Conservation (phyloP, 2,329 filamentous ascomycete species). For the Xylariaceae sp. region DNA sequence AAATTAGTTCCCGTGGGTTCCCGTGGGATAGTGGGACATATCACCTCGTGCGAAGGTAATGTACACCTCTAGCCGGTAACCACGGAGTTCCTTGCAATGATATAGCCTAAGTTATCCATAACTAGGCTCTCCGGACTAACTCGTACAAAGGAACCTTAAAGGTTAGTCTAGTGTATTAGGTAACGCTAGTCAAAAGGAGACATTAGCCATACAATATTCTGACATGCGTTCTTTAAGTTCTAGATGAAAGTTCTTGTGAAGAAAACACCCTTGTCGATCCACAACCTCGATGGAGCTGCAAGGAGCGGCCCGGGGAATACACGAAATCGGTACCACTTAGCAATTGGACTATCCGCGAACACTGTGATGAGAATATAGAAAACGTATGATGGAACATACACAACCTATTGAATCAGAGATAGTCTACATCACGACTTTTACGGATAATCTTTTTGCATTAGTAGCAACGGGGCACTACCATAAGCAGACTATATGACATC, state of each 20-base stretch:
- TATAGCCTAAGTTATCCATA: neutral
- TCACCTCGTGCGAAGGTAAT: no score
- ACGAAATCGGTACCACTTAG: neutral
- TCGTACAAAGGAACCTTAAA: neutral
- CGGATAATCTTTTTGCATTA: neutral
- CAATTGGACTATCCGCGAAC: neutral
- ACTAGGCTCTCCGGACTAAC: neutral
- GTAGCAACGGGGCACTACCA: neutral
- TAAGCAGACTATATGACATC: neutral
- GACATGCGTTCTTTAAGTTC: neutral
- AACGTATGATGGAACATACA: neutral
- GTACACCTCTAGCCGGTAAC: no score
- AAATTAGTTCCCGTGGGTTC: no score
- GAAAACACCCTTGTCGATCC: neutral
- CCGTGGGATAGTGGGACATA: no score
- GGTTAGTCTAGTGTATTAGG: neutral
- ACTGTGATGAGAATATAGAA: neutral
- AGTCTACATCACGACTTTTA: neutral
- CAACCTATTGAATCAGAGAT: neutral
- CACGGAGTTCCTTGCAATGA: neutral
- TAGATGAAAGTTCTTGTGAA: neutral
- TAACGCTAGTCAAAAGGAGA: neutral
- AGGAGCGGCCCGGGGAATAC: neutral
- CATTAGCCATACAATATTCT: neutral
- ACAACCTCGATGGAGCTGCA: neutral